These are phyloP conservation scores for Cryptosporidium viatorum DNA, from an alignment of 169 alveolate genomes.

Conservation along the genomic window DNA sequence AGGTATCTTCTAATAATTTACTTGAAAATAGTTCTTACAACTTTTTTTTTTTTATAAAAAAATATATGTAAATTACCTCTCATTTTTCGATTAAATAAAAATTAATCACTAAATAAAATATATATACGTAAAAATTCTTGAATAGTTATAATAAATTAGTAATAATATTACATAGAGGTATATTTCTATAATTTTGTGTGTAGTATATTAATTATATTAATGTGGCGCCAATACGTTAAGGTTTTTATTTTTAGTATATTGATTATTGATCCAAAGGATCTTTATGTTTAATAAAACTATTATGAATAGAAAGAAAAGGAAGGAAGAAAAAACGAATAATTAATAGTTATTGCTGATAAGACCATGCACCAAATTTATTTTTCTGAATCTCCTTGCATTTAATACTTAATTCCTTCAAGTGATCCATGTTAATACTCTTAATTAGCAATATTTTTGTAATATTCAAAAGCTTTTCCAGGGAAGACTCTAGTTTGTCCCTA, in stretches of 20 bases:
- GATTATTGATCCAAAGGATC: neutral
- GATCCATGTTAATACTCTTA: constrained; percentile 13
- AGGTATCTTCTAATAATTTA: no score
- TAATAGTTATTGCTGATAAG: constrained; percentile 29
- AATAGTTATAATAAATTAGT: no score
- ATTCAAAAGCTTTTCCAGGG: neutral
- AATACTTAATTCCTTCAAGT: constrained; percentile 22
- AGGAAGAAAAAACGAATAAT: no score
- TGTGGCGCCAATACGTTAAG: neutral
- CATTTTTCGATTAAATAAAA: no score
- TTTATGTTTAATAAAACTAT: neutral
- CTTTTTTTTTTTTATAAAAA: no score
- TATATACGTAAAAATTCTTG: neutral
- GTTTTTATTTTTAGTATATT: no score
- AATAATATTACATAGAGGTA: no score
- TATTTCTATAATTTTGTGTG: neutral
- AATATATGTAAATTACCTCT: no score
- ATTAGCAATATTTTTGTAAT: constrained; percentile 12
- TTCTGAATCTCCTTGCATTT: constrained; percentile 19
- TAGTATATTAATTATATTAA: no score
- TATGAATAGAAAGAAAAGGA: no score
- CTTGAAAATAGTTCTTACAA: no score
- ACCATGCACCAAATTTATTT: constrained; percentile 69
- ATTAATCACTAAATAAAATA: no score
- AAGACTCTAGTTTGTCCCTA: neutral